Percentiles rank a stretch among this genome's conserved stretches.
Evolutionary conservation across 805 yeast genomes (phyloP).

Genomic region (Kuraishia capsulata): DNA sequence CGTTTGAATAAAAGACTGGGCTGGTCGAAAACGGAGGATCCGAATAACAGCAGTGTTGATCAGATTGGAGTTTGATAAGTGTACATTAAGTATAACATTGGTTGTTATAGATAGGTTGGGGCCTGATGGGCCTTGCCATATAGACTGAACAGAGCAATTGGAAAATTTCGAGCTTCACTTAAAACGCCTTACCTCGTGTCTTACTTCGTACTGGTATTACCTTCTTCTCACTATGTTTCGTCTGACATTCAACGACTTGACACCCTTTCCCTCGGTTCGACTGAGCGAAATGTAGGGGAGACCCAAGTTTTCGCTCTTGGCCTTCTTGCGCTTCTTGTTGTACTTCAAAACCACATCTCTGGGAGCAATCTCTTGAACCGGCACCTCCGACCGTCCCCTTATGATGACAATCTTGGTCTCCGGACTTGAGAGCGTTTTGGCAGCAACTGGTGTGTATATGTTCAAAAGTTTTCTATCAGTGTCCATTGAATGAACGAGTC

Average conservation of each 20-base stretch:
- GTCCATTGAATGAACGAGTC: slow-evolving; percentile 61
- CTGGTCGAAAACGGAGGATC: slow-evolving; percentile 36
- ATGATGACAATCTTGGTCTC: slow-evolving; percentile 30
- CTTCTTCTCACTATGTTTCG: slow-evolving; percentile 33
- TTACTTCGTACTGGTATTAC: too few relatives aligned
- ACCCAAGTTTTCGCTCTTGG: slow-evolving; percentile 5
- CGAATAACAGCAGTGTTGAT: neutral
- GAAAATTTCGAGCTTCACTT: too few relatives aligned
- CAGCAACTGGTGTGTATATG: slow-evolving; percentile 41
- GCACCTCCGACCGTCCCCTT: slow-evolving; percentile 60
- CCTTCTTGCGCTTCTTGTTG: slow-evolving; percentile 6
- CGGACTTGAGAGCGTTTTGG: slow-evolving; percentile 9
- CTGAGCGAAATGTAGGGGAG: slow-evolving; percentile 33
- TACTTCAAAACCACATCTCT: slow-evolving; percentile 7
- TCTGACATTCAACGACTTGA: slow-evolving; percentile 39
- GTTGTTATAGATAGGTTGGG: too few relatives aligned
- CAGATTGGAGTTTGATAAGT: too few relatives aligned
- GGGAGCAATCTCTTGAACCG: slow-evolving; percentile 33
- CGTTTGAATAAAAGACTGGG: slow-evolving; percentile 66
- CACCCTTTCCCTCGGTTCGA: slow-evolving; percentile 27
- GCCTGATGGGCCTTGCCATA: too few relatives aligned
- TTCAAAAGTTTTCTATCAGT: slow-evolving; percentile 28
- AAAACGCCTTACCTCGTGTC: too few relatives aligned
- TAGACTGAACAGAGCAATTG: neutral
- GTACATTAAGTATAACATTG: too few relatives aligned